These are phyloP conservation scores for Aspergillus sparsus DNA, from an alignment of 495 filamentous ascomycete species.

Conservation along the genomic window DNA sequence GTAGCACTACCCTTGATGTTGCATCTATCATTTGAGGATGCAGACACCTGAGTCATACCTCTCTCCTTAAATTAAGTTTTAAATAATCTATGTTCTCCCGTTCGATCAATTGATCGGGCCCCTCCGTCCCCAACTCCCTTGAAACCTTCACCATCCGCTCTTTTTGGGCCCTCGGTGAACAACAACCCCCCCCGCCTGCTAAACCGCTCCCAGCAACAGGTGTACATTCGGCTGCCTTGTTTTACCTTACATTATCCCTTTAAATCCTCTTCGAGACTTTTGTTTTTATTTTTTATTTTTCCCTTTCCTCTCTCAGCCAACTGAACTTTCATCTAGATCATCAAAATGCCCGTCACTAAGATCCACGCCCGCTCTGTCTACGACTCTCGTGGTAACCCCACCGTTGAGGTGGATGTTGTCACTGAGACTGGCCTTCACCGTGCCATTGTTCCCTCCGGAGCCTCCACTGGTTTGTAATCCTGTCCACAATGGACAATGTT, in stretches of 20 bases:
- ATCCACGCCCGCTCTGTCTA: slow-evolving; percentile 98
- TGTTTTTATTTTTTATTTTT: slow-evolving; percentile 22
- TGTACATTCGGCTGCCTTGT: slow-evolving; percentile 24
- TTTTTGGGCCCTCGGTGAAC: slow-evolving; percentile 54
- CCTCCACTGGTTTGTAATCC: slow-evolving; percentile 79
- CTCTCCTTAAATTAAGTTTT: neutral
- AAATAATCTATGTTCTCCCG: slow-evolving; percentile 13
- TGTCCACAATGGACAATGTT: neutral
- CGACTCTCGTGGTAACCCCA: slow-evolving; percentile 98
- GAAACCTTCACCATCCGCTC: slow-evolving; percentile 30
- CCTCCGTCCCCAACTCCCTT: slow-evolving; percentile 21
- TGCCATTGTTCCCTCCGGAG: slow-evolving; percentile 97
- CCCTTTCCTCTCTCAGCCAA: slow-evolving; percentile 23
- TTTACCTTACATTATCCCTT: slow-evolving; percentile 18
- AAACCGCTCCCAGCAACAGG: slow-evolving; percentile 38
- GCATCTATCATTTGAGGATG: slow-evolving; percentile 9
- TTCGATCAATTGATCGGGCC: slow-evolving; percentile 26
- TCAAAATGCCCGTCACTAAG: slow-evolving; percentile 92
- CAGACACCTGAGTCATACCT: slow-evolving; percentile 1
- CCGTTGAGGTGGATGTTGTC: slow-evolving; percentile 93
- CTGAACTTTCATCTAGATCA: slow-evolving; percentile 30
- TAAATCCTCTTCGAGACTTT: slow-evolving; percentile 24
- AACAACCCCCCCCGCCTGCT: slow-evolving; percentile 35
- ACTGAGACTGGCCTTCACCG: slow-evolving; percentile 96
- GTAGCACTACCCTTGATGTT: slow-evolving; percentile 19